Evolutionary conservation across 306 rosid genomes (phyloP).

Genomic region (Cicer pinnatifidum): DNA sequence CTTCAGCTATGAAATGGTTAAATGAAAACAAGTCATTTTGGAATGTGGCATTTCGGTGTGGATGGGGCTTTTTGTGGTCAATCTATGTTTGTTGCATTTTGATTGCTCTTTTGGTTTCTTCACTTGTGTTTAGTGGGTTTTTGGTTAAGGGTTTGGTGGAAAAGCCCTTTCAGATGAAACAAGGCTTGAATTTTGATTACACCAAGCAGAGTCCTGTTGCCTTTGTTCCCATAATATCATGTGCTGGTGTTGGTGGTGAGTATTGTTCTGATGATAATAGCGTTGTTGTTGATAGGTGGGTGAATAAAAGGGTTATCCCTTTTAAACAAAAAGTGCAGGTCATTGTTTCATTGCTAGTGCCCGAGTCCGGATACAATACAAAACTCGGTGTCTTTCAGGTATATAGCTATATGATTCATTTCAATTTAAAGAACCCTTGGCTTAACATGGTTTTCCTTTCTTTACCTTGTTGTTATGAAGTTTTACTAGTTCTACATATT

Average conservation of each 20-base stretch:
- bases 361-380: conserved; percentile 87
- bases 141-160: conserved; percentile 61
- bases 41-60: conserved; percentile 62
- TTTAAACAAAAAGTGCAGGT: conserved; percentile 59
- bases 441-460: not conserved
- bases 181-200: conserved; percentile 75
- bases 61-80: conserved; percentile 89
- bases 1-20: conserved; percentile 47
- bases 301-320: conserved; percentile 54
- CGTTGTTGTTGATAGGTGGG: conserved; percentile 38
- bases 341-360: conserved; percentile 65
- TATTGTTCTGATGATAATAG: conserved; percentile 43
- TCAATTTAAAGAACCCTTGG: conserved; percentile 5
- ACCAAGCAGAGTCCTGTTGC: conserved; percentile 80
- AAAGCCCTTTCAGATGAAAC: conserved; percentile 69
- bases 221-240: conserved; percentile 60
- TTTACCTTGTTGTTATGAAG: conserved; percentile 17
- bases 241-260: conserved; percentile 52
- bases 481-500: conserved; percentile 31
- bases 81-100: conserved; percentile 64
- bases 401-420: conserved; percentile 38
- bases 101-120: conserved; percentile 60
- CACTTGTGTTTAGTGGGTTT: conserved; percentile 62
- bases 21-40: conserved; percentile 57
- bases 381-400: conserved; percentile 97